Evolutionary conservation across 169 alveolate genomes (phyloP).

Genomic region (Plasmodium yoelii): DNA sequence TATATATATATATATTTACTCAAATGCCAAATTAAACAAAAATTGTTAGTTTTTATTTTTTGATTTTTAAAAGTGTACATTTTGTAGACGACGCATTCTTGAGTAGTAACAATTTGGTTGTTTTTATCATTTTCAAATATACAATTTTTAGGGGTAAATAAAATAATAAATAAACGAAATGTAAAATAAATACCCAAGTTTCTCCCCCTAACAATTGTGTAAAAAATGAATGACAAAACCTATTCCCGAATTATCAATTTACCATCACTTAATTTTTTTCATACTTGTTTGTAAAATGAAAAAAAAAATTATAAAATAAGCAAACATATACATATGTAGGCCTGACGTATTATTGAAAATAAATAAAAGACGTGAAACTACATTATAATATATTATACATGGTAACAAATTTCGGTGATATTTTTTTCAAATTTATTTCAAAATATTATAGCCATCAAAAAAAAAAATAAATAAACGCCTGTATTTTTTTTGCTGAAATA

Average conservation of each 20-base stretch:
- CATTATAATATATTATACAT: no score
- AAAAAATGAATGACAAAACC: neutral
- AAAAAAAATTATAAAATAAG: constrained; percentile 1
- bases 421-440: no score
- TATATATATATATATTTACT: neutral
- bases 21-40: neutral
- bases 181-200: neutral
- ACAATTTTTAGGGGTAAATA: neutral
- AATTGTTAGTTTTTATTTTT: neutral
- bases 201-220: no score
- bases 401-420: no score
- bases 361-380: no score
- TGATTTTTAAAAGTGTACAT: neutral
- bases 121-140: constrained; percentile 20
- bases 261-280: neutral
- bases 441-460: no score
- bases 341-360: no score
- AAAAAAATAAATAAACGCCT: no score
- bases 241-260: neutral
- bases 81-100: constrained; percentile 17
- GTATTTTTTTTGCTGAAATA: no score
- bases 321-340: neutral
- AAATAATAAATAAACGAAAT: neutral
- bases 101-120: neutral
- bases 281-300: neutral